A percentile compares a stretch with the other conserved stretches of the same genome.
Conservation (phyloP, 768 basidiomycete genomes). For the Pleurotus cornucopiae region DNA sequence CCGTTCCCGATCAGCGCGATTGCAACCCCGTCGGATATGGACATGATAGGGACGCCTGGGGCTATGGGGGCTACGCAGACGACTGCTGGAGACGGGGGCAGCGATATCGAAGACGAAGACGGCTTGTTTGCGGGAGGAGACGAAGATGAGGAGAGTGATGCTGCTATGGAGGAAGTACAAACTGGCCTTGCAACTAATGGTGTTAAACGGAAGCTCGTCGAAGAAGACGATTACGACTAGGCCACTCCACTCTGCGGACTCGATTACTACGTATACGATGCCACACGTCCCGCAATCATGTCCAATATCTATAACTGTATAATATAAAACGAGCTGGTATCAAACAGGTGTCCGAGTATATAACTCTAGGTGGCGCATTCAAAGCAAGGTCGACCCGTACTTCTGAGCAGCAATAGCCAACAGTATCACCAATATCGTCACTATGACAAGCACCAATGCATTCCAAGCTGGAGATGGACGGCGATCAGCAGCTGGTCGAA, state of each 20-base stretch:
- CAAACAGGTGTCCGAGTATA: no score
- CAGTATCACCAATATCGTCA: slow-evolving; percentile 39
- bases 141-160: slow-evolving; percentile 73
- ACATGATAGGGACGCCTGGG: slow-evolving; percentile 50
- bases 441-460: slow-evolving; percentile 31
- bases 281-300: not conserved
- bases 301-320: slow-evolving; percentile 4
- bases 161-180: slow-evolving; percentile 73
- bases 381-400: not conserved
- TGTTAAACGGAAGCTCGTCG: slow-evolving; percentile 74
- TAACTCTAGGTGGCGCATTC: not conserved
- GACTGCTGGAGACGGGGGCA: slow-evolving; percentile 42
- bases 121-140: slow-evolving; percentile 75
- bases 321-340: no score
- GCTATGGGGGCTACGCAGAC: slow-evolving; percentile 23
- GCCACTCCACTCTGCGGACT: not conserved
- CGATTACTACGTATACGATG: no score
- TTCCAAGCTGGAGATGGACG: slow-evolving; percentile 28
- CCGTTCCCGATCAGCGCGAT: slow-evolving; percentile 59
- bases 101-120: slow-evolving; percentile 74
- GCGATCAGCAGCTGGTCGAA: slow-evolving; percentile 7
- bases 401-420: slow-evolving; percentile 37
- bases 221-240: slow-evolving; percentile 85
- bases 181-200: slow-evolving; percentile 49
- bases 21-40: slow-evolving; percentile 65